Percentiles rank a stretch among this genome's conserved stretches.
These are phyloP conservation scores for Oryza brachyantha DNA, from an alignment of 176 grass and related monocot species.

Conservation along the genomic window DNA sequence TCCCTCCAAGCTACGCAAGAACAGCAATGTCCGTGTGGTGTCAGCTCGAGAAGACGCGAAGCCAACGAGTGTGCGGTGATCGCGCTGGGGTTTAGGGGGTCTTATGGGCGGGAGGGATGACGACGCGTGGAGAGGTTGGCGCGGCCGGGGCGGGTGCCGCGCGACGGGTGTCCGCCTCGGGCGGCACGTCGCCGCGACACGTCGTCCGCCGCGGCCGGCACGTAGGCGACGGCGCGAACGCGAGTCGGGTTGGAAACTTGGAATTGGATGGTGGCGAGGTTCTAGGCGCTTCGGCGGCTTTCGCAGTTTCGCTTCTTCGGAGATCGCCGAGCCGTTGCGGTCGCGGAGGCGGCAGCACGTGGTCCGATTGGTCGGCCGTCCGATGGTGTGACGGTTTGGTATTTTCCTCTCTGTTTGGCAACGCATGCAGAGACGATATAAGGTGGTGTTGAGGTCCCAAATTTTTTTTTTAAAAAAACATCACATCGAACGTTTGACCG, in stretches of 20 bases:
- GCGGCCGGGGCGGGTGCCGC: neutral
- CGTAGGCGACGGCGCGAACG: neutral
- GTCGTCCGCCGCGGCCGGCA: conserved; percentile 1
- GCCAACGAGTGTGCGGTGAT: neutral
- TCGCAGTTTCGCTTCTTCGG: too few relatives aligned
- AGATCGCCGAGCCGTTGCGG: neutral
- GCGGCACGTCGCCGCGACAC: conserved; percentile 1
- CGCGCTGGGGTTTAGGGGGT: neutral
- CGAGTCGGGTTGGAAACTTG: neutral
- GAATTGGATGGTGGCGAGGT: neutral
- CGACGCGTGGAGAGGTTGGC: conserved; percentile 47
- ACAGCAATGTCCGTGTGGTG: neutral
- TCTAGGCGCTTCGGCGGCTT: conserved; percentile 26
- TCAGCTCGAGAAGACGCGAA: neutral
- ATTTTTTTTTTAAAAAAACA: too few relatives aligned
- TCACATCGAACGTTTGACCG: too few relatives aligned
- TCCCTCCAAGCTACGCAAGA: neutral
- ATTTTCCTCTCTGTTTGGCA: neutral
- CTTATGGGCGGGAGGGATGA: conserved; percentile 1
- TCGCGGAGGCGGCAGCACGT: neutral
- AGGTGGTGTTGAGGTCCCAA: too few relatives aligned
- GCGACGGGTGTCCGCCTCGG: conserved; percentile 43
- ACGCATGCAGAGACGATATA: too few relatives aligned
- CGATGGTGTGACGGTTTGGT: neutral
- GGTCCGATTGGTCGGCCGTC: neutral